phyloP scores from a whole-genome alignment of 179 eudicot species.

The Silene coronaria region DNA sequence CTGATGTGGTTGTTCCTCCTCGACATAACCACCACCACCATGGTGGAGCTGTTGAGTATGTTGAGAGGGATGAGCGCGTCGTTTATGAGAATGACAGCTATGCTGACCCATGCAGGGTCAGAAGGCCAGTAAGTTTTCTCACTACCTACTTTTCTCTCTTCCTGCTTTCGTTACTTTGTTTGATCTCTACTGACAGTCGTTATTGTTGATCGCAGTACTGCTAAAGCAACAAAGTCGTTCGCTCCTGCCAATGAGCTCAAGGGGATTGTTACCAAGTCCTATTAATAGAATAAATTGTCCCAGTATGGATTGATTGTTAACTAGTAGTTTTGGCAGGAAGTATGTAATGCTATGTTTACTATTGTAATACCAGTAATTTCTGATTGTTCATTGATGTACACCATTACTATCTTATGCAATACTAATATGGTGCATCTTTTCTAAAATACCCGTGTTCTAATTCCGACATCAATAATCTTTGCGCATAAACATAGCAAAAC shows the following conservation, averaged over 20 bases:
- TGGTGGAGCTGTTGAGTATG: conserved; percentile 11
- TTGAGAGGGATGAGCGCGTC: conserved; percentile 13
- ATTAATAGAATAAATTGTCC: conserved; percentile 13
- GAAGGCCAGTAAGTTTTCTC: conserved; percentile 14
- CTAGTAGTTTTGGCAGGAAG: conserved; percentile 12
- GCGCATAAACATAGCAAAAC: background rate
- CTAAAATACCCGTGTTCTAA: background rate
- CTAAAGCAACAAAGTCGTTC: background rate
- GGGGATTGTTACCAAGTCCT: conserved; percentile 10
- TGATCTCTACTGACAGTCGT: background rate
- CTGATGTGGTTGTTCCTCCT: conserved; percentile 4
- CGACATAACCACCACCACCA: conserved; percentile 10
- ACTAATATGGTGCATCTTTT: background rate
- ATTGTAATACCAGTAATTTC: conserved; percentile 4
- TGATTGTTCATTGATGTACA: background rate
- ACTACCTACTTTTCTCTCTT: background rate
- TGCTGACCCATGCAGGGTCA: conserved; percentile 20
- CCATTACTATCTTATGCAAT: conserved; percentile 15
- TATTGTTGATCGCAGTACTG: conserved; percentile 12
- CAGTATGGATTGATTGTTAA: background rate
- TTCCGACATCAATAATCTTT: background rate
- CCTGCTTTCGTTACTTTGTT: background rate
- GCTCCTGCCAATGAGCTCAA: conserved; percentile 15
- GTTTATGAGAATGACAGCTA: conserved; percentile 12
- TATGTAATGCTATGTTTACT: background rate